Conservation (phyloP, 768 basidiomycete genomes). For the Cyathus striatus region DNA sequence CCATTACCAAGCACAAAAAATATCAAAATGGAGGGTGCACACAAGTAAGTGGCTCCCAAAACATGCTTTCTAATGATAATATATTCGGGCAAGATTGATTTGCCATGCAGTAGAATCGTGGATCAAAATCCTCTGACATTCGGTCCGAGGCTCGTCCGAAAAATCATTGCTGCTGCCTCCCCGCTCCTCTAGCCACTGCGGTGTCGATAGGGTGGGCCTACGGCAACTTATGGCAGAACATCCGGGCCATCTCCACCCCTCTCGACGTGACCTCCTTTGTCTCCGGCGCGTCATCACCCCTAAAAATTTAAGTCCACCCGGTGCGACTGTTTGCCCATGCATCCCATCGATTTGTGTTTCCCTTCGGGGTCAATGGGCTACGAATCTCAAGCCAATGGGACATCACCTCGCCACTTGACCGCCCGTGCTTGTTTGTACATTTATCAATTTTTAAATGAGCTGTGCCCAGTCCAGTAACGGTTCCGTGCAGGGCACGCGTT, state of each 20-base stretch:
- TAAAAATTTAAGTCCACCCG: neutral
- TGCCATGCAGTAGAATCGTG: conserved; percentile 1
- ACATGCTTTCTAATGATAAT: neutral
- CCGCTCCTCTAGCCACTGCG: neutral
- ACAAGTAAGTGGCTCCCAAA: conserved; percentile 1
- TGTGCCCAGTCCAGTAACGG: neutral
- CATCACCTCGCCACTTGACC: neutral
- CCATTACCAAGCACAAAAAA: too few relatives aligned
- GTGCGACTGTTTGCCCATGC: neutral
- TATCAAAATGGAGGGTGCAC: neutral
- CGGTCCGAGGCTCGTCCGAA: neutral
- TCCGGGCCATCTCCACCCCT: too few relatives aligned
- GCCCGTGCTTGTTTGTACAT: neutral
- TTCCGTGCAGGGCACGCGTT: conserved; percentile 1
- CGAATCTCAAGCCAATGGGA: neutral
- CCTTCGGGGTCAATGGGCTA: neutral
- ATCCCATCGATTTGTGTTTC: neutral
- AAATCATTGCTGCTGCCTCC: neutral
- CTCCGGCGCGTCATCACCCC: conserved; percentile 1
- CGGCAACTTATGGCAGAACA: too few relatives aligned
- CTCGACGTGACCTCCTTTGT: conserved; percentile 1
- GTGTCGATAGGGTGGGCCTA: too few relatives aligned
- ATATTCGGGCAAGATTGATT: neutral
- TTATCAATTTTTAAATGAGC: too few relatives aligned
- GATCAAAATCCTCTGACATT: neutral